These are phyloP conservation scores for Excoecaria cochinchinensis DNA, from an alignment of 345 rosid species.

Conservation along the genomic window DNA sequence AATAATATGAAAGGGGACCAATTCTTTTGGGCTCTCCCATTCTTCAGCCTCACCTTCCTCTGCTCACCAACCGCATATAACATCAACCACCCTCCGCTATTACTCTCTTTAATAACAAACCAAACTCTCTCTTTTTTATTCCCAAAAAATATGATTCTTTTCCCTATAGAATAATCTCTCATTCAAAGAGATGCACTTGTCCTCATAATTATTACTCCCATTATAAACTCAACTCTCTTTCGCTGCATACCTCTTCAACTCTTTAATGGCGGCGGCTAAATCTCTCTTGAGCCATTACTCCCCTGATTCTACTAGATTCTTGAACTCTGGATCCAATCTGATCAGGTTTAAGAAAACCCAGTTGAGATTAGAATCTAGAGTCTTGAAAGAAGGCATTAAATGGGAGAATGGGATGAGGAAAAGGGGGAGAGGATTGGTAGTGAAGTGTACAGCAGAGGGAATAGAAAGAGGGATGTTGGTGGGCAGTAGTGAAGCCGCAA, in stretches of 20 bases:
- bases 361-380: conserved; percentile 24
- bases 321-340: conserved; percentile 22
- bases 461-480: conserved; percentile 46
- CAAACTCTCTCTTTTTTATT: neutral
- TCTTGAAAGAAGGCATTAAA: neutral
- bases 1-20: neutral
- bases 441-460: conserved; percentile 75
- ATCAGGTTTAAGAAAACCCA: conserved; percentile 24
- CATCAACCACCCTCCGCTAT: neutral
- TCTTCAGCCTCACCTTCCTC: too few species aligned
- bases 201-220: conserved; percentile 7
- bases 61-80: conserved; percentile 16
- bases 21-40: neutral
- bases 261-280: conserved; percentile 30
- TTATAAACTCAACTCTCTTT: neutral
- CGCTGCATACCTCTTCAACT: too few species aligned
- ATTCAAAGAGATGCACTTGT: neutral
- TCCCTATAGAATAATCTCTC: neutral
- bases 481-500: conserved; percentile 16
- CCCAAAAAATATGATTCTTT: too few species aligned
- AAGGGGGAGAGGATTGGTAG: conserved; percentile 13
- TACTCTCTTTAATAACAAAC: neutral
- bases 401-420: neutral
- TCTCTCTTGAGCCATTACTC: conserved; percentile 32
- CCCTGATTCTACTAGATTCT: conserved; percentile 11